Base-by-base conservation (phyloP, 768 basidiomycete species). In the Psilocybe subaeruginosa region DNA sequence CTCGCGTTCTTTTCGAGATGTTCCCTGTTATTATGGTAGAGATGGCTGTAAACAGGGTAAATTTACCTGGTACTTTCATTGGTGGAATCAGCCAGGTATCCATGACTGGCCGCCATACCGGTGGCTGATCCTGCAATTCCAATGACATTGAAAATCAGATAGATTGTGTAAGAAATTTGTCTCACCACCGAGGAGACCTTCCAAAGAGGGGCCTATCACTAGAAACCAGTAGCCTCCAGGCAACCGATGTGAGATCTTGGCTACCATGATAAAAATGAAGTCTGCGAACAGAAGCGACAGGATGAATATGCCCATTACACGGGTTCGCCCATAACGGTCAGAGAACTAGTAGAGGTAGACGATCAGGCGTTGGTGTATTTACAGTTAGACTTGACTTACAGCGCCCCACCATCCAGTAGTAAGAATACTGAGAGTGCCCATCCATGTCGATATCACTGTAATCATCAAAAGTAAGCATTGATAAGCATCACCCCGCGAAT, bases 391-490 rank as follows among this genome's bases (percentile, higher is more conserved):
- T 16, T n/a, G 14, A 78, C 88, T 72, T 73, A 91, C 90, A 56
- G 88, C 82, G 56, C 91, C 90, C 95, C 95, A 97, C 85, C 88
- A 95, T 2, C 85, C 92, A 9, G 89, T 88, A 3, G 93, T 94
- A 33, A 95, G 69, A 64, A 91, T 91, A 33, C 86, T 82, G 35
- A 97, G 76, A 54, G 92, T 72, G 7, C 95, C 95, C 76, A 85
- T 85, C 8, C 82, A 77, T 2, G 87, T 78, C 0, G 84, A 74
- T 69, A 91, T 87, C 17, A 82, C 90, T 93, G 65, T 3, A 54
- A 33, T 64, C 54, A 68, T 56, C 46, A 49, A 63, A 35, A 39
- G 47, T 39, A 12, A 58, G 33, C 30, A 47, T 23, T 19, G 50
- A 29, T 4, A 11, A 11, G 27, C 16, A 9, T 30, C 17, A 51